Evolutionary conservation across 345 rosid species (phyloP), one percentile per base, ranked within the genome.

Genomic region (Pistacia vera): DNA sequence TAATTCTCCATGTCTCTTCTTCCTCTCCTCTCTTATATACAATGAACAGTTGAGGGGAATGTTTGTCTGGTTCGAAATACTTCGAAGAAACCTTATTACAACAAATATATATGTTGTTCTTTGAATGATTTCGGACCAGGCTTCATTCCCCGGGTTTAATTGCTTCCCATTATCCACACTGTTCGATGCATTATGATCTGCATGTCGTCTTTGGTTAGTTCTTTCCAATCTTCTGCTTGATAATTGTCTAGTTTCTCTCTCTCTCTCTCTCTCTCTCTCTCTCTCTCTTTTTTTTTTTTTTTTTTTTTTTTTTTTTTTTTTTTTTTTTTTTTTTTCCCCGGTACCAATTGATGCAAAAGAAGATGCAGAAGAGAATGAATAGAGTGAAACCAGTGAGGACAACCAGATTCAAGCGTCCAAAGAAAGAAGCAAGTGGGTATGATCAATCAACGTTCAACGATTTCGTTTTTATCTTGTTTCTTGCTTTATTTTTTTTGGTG

Each of bases 81-180:
- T 84, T 87, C 85, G 68, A 70, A 51, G 71, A 56, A 68, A 69
- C 51, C 51, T 67, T 35, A 18, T 54, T 33, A 4, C 30, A 41
- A 33, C 17, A 28, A 14, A 49, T 11, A 10, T 59, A 3, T 44
- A 22, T 4, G 9, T 4, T 4, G 1, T 18, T 52, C 3, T 12
- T 3, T 80, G 83, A 80, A 81, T 80, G 95, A 83, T 88, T 82
- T 91, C 97, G 98, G 93, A 93, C 98, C 98, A 91, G 98, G 93
- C 95, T 88, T 90, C 97, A 91, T 93, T 91, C 97, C 98, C 93
- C 93, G 62, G 36, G 56, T 66, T 76, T 72, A 46, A 58, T 79
- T 51, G 65, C 8, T n/a, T 9, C 46, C 5, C 9, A 17, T 36
- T 36, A 14, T 25, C 3, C 33, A 11, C 46, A 46, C 22, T 28